These are phyloP conservation scores for Saprolegnia parasitica DNA, from an alignment of 352 stramenopile genomes.

Conservation along the genomic window DNA sequence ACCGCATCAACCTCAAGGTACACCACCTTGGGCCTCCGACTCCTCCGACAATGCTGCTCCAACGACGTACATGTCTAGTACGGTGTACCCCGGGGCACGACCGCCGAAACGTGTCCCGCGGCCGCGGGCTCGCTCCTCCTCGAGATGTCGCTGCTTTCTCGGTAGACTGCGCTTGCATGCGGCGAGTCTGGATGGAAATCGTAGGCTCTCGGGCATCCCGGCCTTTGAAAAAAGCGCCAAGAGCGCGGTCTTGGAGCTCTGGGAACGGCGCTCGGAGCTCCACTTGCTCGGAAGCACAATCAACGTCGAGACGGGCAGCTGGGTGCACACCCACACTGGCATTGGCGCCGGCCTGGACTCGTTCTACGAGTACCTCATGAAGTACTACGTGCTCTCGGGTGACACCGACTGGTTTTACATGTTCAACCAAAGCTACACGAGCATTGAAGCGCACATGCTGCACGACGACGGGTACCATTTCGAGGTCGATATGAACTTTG, in stretches of 20 bases:
- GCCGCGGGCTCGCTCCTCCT: slow-evolving; percentile 94
- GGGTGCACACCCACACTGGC: slow-evolving; percentile 66
- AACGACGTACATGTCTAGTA: slow-evolving; percentile 13
- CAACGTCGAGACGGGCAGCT: slow-evolving; percentile 84
- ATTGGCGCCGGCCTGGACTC: slow-evolving; percentile 94
- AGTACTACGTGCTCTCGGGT: slow-evolving; percentile 95
- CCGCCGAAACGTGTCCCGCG: slow-evolving; percentile 90
- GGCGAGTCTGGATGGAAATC: background rate
- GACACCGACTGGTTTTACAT: slow-evolving; percentile 89
- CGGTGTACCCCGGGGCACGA: slow-evolving; percentile 61
- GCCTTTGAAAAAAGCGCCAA: slow-evolving; percentile 60
- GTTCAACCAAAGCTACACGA: slow-evolving; percentile 81
- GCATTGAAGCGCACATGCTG: slow-evolving; percentile 72
- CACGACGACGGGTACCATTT: slow-evolving; percentile 70
- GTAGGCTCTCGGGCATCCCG: slow-evolving; percentile 41
- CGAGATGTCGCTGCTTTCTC: slow-evolving; percentile 95
- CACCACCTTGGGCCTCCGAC: no score
- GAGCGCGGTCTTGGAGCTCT: slow-evolving; percentile 69
- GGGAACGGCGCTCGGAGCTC: slow-evolving; percentile 64
- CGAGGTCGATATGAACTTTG: slow-evolving; percentile 84
- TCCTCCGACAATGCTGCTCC: slow-evolving; percentile 20
- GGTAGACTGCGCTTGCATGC: no score
- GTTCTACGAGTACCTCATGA: slow-evolving; percentile 98
- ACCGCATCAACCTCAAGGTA: slow-evolving; percentile 94
- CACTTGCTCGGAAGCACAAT: slow-evolving; percentile 95